Base-by-base conservation (phyloP, 2,329 filamentous ascomycete species). In the Tolypocladium ovalisporum region DNA sequence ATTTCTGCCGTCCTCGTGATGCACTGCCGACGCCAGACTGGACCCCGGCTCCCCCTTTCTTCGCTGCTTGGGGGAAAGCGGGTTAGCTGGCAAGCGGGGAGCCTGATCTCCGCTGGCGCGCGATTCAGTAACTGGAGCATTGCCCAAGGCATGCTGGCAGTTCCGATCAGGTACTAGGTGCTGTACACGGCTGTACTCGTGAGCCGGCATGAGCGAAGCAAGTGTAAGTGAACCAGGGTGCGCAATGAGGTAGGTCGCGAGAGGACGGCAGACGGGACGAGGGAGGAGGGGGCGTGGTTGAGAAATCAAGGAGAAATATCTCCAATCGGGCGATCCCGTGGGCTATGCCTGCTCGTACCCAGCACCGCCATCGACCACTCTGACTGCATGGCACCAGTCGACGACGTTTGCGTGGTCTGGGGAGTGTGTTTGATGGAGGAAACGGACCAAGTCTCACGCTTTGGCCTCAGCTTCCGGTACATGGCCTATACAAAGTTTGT, bases 1-100 rank as follows among this genome's bases (percentile, higher is more conserved):
- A 58, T 62, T 60, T 62, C 59, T 64, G 62, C 60, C 56, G 64
- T 65, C 64, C 64, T 66, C 66, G 63, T 66, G 65, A 66, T 64
- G 64, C 60, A 60, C 56, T 62, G 63, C 63, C 60, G 63, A 55
- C 58, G 56, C 54, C 55, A 55, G 60, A n/a, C 47, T 13, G 47
- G 44, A 32, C 27, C 56, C 55, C 39, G 17, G 59, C 37, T 42
- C 39, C 51, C 56, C 42, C 57, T 54, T 36, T 54, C 54, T 15
- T 54, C 39, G 42, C 24, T 17, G 42, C 42, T 44, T 34, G 17
- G 29, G 47, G 37, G 37, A 6, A 52, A 52, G 55, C 27, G 36
- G 37, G 47, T 40, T 44, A 34, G 55, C 49, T 44, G 54, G 54
- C 39, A 15, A 17, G 54, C 37, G 36, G n/a, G 53, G 53, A 22